Percentiles rank a stretch among this genome's conserved stretches.
Evolutionary conservation across 164 flowering plant genomes (phyloP).

Genomic region (Vitis amurensis): DNA sequence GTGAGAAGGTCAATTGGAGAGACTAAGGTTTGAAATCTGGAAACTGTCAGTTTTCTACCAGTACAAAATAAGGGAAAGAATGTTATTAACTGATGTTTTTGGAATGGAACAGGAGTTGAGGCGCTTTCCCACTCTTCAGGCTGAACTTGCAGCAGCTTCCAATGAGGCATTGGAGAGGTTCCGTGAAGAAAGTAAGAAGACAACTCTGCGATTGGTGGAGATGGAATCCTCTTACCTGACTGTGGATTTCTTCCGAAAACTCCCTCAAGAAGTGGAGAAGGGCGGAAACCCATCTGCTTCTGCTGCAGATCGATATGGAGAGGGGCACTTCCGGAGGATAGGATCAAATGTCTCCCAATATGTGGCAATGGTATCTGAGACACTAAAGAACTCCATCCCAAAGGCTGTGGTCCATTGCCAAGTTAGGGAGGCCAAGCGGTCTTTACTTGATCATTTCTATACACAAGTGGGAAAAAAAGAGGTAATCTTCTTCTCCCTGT

Average conservation of each 20-base stretch:
- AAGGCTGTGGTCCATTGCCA: constrained; percentile 75
- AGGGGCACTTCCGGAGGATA: constrained; percentile 62
- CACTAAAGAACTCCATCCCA: constrained; percentile 54
- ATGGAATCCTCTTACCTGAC: constrained; percentile 74
- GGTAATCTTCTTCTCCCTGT: constrained; percentile 21
- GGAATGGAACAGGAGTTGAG: constrained; percentile 50
- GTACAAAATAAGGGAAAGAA: neutral
- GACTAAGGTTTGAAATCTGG: constrained; percentile 30
- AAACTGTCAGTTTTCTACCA: neutral
- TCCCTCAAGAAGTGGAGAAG: constrained; percentile 60
- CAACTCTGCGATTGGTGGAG: constrained; percentile 61
- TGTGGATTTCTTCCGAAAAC: constrained; percentile 64
- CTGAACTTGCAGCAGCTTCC: constrained; percentile 51
- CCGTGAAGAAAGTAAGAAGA: constrained; percentile 61
- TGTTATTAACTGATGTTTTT: neutral
- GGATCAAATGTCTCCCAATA: constrained; percentile 60
- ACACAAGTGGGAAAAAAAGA: constrained; percentile 55
- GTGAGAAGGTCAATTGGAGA: constrained; percentile 46
- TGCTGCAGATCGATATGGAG: constrained; percentile 47
- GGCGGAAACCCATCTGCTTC: constrained; percentile 42
- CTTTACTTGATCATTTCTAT: constrained; percentile 53
- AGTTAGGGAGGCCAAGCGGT: constrained; percentile 64
- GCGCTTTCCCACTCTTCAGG: constrained; percentile 68
- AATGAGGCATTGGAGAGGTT: constrained; percentile 62
- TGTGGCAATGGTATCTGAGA: constrained; percentile 54